Base-by-base conservation (phyloP, 257 asterid species). In the Euphrasia confusa region DNA sequence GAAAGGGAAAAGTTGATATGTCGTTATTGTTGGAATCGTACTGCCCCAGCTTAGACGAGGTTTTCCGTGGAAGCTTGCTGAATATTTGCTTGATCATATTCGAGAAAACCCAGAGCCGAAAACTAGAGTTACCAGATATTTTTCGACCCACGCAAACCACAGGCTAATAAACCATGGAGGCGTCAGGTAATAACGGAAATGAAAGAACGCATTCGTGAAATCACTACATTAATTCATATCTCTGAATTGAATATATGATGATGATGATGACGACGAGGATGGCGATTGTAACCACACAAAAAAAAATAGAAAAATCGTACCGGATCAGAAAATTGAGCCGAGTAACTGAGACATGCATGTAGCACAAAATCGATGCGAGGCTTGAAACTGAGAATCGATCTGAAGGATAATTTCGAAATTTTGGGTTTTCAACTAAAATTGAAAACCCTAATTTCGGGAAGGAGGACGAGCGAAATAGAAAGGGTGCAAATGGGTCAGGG, bases 31-130 rank as follows among this genome's bases (percentile, higher is more conserved):
- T 63, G 30, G 62, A 63, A 53, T 75, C 74, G 27, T 60, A 39
- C 68, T 63, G 77, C 10, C 77, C 64, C 30, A 53, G 21, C 80
- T 75, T 71, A 21, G 80, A 71, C 12, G 74, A 67, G 54, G 61
- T 71, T 68, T 78, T 78, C 71, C 75, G 52, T 1, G 82, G 79
- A 64, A 74, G 72, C 79, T 78, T 78, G n/a, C 79, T 78, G 71
- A 53, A 0, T 21, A 21, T 21, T 21, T 21, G 24, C 24, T 21
- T 21, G 24, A 78, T 78, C 79, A 78, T 78, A 49, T 63, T 61
- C 10, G 8, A 32, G 48, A 15, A 75, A 63, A 45, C 24, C 8
- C 55, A 64, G 64, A 40, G 6, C 65, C 18, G 55, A 63, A 40
- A 63, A 55, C 71, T 67, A 67, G 7, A 58, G 65, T 39, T 48